Percentiles rank a stretch among this genome's conserved stretches.
Evolutionary conservation across 73 alveolate genomes (phyloP).

Genomic region (Paraurostyla sp.): DNA sequence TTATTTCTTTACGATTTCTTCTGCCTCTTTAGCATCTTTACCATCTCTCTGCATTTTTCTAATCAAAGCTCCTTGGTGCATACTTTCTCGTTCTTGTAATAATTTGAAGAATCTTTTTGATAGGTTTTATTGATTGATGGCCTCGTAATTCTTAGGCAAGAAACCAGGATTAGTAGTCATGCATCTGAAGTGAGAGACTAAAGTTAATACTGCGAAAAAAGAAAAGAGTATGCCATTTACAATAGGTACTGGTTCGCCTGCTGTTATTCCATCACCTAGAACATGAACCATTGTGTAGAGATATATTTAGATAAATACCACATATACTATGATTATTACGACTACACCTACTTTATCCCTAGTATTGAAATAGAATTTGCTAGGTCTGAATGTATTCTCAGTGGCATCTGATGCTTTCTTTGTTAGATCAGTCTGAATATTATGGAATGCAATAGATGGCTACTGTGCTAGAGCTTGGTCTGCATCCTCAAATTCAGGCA

Average conservation of each 20-base stretch:
- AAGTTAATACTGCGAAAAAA: not conserved
- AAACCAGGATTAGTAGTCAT: conserved; percentile 73
- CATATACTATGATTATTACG: not conserved
- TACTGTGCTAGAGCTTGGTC: too few relatives aligned
- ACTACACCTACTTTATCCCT: not conserved
- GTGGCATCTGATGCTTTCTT: too few relatives aligned
- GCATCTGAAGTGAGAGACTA: conserved; percentile 52
- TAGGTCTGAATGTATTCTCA: too few relatives aligned
- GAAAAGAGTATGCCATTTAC: not conserved
- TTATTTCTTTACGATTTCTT: not conserved
- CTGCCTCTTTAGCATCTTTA: not conserved
- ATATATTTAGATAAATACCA: not conserved
- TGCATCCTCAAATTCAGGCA: too few relatives aligned
- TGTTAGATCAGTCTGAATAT: too few relatives aligned
- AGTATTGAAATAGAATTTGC: not conserved
- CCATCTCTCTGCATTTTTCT: not conserved
- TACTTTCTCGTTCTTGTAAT: not conserved
- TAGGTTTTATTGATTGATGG: not conserved
- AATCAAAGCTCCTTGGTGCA: not conserved
- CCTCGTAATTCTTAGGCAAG: conserved; percentile 8
- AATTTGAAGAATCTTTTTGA: not conserved
- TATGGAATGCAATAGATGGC: too few relatives aligned
- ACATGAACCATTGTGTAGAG: not conserved
- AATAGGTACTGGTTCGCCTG: not conserved
- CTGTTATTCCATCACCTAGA: not conserved